Conservation (phyloP, 345 rosid species). For the Conringia planisiliqua region DNA sequence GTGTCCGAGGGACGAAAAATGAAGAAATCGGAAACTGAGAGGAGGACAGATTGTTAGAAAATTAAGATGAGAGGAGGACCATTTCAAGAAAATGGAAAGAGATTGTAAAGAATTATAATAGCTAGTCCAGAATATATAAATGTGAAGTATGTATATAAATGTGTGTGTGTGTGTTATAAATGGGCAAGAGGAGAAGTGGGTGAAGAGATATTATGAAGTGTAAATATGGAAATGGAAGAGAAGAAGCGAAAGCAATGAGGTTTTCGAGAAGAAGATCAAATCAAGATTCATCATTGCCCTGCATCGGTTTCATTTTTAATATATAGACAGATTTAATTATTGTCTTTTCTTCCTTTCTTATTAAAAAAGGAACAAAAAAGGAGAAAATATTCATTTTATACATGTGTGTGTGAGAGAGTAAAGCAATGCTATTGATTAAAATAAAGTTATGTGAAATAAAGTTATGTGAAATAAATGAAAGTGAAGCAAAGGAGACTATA, state of each 20-base stretch:
- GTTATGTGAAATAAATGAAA: conserved; percentile 13
- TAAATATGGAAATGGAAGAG: conserved; percentile 38
- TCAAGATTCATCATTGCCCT: conserved; percentile 33
- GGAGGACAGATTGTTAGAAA: conserved; percentile 3
- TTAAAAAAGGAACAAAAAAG: background rate
- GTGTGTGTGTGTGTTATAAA: conserved; percentile 37
- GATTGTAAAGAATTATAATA: background rate
- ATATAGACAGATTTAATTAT: conserved; percentile 22
- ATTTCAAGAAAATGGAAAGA: conserved; percentile 30
- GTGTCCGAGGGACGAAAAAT: conserved; percentile 32
- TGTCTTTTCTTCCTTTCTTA: conserved; percentile 24
- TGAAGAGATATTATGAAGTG: conserved; percentile 45
- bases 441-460: conserved; percentile 28
- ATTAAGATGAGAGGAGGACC: conserved; percentile 6
- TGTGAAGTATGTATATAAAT: conserved; percentile 11
- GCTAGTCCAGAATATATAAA: conserved; percentile 22
- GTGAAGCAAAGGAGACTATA: conserved; percentile 41
- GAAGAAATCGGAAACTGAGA: conserved; percentile 21
- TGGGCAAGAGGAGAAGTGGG: conserved; percentile 55
- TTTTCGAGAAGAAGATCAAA: conserved; percentile 33
- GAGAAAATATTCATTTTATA: conserved; percentile 38
- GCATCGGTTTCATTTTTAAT: conserved; percentile 23
- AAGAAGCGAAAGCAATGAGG: conserved; percentile 32
- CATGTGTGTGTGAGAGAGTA: conserved; percentile 31
- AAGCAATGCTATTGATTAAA: conserved; percentile 17